Base-by-base conservation (phyloP, 75 land plant genomes). In the Larix kaempferi region DNA sequence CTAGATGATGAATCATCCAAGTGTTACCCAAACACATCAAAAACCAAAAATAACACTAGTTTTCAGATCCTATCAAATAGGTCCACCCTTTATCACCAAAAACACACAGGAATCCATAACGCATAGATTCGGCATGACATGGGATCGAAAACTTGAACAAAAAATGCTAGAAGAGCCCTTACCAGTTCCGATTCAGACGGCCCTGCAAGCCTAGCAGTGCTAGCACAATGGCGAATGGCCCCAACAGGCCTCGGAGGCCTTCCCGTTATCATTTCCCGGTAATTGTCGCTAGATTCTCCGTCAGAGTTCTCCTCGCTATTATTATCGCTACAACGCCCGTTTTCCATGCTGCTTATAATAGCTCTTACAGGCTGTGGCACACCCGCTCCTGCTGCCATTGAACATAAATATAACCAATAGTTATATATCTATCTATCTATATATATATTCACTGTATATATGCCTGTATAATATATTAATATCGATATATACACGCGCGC, bases 211-310 rank as follows among this genome's bases (percentile, higher is more conserved):
- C 56, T 26, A 14, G 73, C 77, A 27, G 81, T 72, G 88, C 87
- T 88, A 21, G 54, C 59, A 61, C 85, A 85, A 73, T 88, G 89
- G 21, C 89, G 78, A 23, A 88, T 79, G 4, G 27, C 77, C 3
- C 85, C 56, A 62, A 83, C 59, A 54, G 78, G 62, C 21, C 82
- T 61, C 6, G 90, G 90, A 2, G 90, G 90, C 62, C 80, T 85
- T 4, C 80, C 81, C 23, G 56, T 3, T 1, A 59, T 80, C 56
- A 35, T 15, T 8, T 80, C 75, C 10, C 75, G 13, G 75, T 12
- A 54, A 11, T 22, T 69, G 19, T 69, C 73, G 5, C 54, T 27
- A 5, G 57, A 74, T 49, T 74, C 75, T 17, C 29, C 35, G 11
- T 74, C 75, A 26, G 58, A 55, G 54, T 74, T 74, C 7, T 23